Conservation (phyloP, 495 filamentous ascomycete genomes). For the Xylaria castorea region DNA sequence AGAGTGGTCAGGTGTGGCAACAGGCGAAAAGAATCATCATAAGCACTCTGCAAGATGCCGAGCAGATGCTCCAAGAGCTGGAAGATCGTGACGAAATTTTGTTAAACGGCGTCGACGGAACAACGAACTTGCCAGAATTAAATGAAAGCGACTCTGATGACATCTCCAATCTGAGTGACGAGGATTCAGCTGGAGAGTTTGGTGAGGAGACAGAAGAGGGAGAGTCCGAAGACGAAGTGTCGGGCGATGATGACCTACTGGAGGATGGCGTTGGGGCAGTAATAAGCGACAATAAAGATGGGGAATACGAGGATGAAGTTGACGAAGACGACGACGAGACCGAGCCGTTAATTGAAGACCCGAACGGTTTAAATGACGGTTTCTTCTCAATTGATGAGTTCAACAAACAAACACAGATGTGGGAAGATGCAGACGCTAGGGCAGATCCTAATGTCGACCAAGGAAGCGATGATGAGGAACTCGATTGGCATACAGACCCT, state of each 20-base stretch:
- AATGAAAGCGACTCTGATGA: conserved; percentile 58
- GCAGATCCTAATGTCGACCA: conserved; percentile 66
- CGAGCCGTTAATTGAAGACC: conserved; percentile 55
- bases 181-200: conserved; percentile 32
- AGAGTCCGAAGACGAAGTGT: conserved; percentile 50
- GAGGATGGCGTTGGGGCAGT: conserved; percentile 45
- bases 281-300: conserved; percentile 40
- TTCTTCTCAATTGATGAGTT: conserved; percentile 99
- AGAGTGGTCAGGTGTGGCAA: conserved; percentile 89
- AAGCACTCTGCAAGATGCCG: conserved; percentile 50
- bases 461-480: conserved; percentile 76
- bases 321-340: conserved; percentile 40
- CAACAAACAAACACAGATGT: conserved; percentile 86
- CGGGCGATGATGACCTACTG: conserved; percentile 46
- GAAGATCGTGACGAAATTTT: conserved; percentile 48
- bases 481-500: conserved; percentile 85
- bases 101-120: conserved; percentile 28
- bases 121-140: conserved; percentile 44
- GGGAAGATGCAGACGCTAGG: conserved; percentile 80
- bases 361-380: conserved; percentile 80
- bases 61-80: conserved; percentile 57
- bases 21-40: conserved; percentile 82
- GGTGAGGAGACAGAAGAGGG: conserved; percentile 41
- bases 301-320: conserved; percentile 29
- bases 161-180: conserved; percentile 37